Evolutionary conservation across 176 grass and related monocot species (phyloP).

Genomic region (Juncus inflexus): DNA sequence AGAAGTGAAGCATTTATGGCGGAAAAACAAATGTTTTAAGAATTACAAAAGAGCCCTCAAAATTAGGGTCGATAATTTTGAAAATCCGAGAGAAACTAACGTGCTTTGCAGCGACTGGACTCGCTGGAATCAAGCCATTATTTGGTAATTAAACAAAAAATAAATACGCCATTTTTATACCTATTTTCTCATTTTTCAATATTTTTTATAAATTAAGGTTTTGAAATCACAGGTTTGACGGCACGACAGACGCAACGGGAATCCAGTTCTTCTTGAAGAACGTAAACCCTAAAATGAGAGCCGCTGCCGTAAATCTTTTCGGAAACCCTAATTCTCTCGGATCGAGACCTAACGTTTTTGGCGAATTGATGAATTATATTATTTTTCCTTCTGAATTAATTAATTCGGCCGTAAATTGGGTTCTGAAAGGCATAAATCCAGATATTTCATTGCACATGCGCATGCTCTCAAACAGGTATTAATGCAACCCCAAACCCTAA

Average conservation of each 20-base stretch:
- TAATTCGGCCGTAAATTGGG: constrained; percentile 57
- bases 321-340: constrained; percentile 32
- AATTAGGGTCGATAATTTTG: constrained; percentile 76
- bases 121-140: constrained; percentile 76
- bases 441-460: constrained; percentile 85
- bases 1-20: constrained; percentile 91
- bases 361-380: constrained; percentile 68
- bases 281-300: constrained; percentile 57
- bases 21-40: constrained; percentile 71
- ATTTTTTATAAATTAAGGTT: not conserved
- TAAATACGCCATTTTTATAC: not conserved
- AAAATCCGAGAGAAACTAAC: constrained; percentile 68
- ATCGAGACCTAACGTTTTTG: constrained; percentile 79
- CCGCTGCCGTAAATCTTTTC: constrained; percentile 53
- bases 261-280: constrained; percentile 92
- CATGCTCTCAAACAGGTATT: constrained; percentile 84
- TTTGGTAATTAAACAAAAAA: constrained; percentile 49
- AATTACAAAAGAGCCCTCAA: constrained; percentile 58
- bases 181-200: not conserved
- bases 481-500: not conserved
- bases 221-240: constrained; percentile 60
- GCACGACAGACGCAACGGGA: constrained; percentile 65
- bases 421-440: constrained; percentile 54
- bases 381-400: constrained; percentile 57
- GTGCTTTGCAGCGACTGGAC: constrained; percentile 85